phyloP scores from a whole-genome alignment of 768 basidiomycete genomes.

The Suillus subaureus region DNA sequence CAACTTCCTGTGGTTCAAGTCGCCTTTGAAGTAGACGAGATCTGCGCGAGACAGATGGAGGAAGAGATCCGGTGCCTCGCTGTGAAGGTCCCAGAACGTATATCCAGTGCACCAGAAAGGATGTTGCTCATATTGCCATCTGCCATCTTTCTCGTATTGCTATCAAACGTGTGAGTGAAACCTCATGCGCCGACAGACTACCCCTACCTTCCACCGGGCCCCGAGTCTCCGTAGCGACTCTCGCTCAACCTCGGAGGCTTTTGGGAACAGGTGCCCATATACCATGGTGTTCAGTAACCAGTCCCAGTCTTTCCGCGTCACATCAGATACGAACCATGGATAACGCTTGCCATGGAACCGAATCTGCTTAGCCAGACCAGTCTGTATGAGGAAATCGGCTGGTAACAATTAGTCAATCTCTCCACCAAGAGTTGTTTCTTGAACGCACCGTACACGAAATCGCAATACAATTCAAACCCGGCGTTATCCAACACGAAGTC shows the following conservation, averaged over 20 bases:
- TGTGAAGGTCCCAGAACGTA: constrained; percentile 87
- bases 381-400: constrained; percentile 94
- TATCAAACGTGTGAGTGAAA: constrained; percentile 26
- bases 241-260: constrained; percentile 75
- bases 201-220: constrained; percentile 80
- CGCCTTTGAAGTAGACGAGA: constrained; percentile 94
- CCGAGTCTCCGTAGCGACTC: constrained; percentile 83
- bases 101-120: constrained; percentile 97
- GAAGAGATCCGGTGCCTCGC: constrained; percentile 89
- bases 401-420: constrained; percentile 21
- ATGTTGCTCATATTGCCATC: constrained; percentile 93
- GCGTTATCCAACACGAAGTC: constrained; percentile 88
- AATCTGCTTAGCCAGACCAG: constrained; percentile 80
- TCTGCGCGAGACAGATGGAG: constrained; percentile 88
- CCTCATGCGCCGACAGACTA: neutral
- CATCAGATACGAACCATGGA: constrained; percentile 93
- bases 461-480: constrained; percentile 83
- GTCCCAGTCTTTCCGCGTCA: constrained; percentile 92
- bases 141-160: constrained; percentile 92
- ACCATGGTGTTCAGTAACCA: constrained; percentile 89
- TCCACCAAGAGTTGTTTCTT: neutral
- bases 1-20: constrained; percentile 89
- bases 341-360: constrained; percentile 96
- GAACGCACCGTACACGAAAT: constrained; percentile 77
- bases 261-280: constrained; percentile 91